These are phyloP conservation scores for Vigna angularis DNA, from an alignment of 306 rosid species.

Conservation along the genomic window DNA sequence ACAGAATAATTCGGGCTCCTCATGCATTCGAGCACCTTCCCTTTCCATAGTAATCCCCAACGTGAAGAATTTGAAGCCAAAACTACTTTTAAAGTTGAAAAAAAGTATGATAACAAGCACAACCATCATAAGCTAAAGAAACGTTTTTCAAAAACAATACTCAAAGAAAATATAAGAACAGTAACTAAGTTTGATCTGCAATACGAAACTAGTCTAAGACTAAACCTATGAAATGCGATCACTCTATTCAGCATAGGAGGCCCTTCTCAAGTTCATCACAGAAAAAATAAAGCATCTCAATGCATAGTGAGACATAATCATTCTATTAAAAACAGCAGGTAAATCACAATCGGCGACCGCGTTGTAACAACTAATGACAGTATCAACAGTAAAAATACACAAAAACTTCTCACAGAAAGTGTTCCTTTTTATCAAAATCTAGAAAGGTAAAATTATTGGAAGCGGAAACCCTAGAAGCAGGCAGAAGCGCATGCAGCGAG, in stretches of 20 bases:
- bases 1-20: no score
- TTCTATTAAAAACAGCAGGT: neutral
- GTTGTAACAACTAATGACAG: neutral
- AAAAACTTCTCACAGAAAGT: neutral
- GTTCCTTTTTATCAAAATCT: neutral
- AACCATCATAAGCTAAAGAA: neutral
- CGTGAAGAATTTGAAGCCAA: neutral
- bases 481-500: neutral
- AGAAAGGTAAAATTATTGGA: neutral
- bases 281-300: neutral
- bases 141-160: neutral
- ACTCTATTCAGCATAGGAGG: neutral
- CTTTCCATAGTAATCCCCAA: conserved; percentile 12
- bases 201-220: neutral
- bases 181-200: neutral
- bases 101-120: neutral
- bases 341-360: neutral
- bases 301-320: neutral
- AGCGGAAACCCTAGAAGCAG: conserved; percentile 38
- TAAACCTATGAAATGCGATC: neutral
- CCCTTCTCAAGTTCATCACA: neutral
- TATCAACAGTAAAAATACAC: neutral
- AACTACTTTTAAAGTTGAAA: conserved; percentile 1
- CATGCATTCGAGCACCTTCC: neutral
- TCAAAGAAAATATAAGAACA: no score